Evolutionary conservation across 176 grass and related monocot species (phyloP).

Genomic region (Microstegium vimineum): DNA sequence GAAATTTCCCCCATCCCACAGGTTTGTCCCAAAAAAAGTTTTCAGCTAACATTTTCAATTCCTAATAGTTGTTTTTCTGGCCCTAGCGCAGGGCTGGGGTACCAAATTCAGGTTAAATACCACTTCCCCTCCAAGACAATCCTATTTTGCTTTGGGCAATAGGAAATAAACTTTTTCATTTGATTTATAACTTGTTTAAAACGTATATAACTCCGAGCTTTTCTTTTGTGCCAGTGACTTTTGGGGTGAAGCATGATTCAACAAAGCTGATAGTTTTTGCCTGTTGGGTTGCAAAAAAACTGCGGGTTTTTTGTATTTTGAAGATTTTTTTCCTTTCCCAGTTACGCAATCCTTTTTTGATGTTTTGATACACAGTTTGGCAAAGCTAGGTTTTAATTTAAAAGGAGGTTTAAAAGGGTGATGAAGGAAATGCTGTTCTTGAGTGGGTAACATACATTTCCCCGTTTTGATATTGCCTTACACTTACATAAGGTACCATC

Average conservation of each 20-base stretch:
- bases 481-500: too few relatives aligned
- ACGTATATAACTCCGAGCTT: too few relatives aligned
- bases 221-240: too few relatives aligned
- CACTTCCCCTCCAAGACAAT: not conserved
- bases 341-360: constrained; percentile 40
- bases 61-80: not conserved
- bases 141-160: not conserved
- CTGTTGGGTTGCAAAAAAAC: not conserved
- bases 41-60: not conserved
- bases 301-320: constrained; percentile 61
- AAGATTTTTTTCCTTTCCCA: constrained; percentile 57
- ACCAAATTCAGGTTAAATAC: not conserved
- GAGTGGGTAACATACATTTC: constrained; percentile 65
- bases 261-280: not conserved
- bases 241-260: not conserved
- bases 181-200: not conserved
- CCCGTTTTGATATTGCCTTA: constrained; percentile 61
- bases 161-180: not conserved
- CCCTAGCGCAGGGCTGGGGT: not conserved
- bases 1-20: constrained; percentile 42
- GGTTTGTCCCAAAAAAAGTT: constrained; percentile 34
- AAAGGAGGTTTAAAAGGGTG: constrained; percentile 47
- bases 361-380: constrained; percentile 55
- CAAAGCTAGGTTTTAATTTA: constrained; percentile 66
- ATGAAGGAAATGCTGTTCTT: constrained; percentile 49